Evolutionary conservation across 345 rosid species (phyloP).

Genomic region (Hevea brasiliensis): DNA sequence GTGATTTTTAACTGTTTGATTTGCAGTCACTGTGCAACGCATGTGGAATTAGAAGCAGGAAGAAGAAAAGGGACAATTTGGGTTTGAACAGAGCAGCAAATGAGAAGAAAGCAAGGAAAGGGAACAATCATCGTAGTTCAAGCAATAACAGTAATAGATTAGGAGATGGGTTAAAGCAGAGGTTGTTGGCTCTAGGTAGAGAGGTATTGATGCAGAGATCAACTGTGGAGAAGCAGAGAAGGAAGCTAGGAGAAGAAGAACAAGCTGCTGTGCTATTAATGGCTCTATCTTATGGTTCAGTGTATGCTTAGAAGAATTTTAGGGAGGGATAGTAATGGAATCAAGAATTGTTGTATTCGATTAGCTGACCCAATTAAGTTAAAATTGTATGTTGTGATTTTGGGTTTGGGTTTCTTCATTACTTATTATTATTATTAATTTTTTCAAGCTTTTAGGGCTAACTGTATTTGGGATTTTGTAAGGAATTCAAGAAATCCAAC

Average conservation of each 20-base stretch:
- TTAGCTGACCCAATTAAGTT: slow-evolving; percentile 10
- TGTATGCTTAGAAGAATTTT: slow-evolving; percentile 46
- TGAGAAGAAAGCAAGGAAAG: slow-evolving; percentile 52
- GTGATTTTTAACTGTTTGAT: not conserved
- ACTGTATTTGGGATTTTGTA: slow-evolving; percentile 1
- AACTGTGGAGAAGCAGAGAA: slow-evolving; percentile 49
- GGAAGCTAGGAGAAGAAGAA: slow-evolving; percentile 79
- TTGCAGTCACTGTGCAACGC: slow-evolving; percentile 91
- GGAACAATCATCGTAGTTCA: slow-evolving; percentile 4
- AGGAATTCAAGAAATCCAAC: not conserved
- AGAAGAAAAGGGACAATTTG: slow-evolving; percentile 62
- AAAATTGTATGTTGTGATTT: slow-evolving; percentile 3
- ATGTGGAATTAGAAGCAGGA: slow-evolving; percentile 95
- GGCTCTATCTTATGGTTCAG: slow-evolving; percentile 84
- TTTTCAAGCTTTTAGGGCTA: slow-evolving; percentile 2
- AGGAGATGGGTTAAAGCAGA: slow-evolving; percentile 63
- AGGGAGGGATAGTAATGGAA: slow-evolving; percentile 5
- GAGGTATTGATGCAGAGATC: slow-evolving; percentile 55
- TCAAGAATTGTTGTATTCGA: slow-evolving; percentile 3
- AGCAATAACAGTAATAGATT: slow-evolving; percentile 14
- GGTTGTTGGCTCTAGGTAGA: slow-evolving; percentile 58
- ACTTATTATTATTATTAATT: not conserved
- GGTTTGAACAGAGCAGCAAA: slow-evolving; percentile 39
- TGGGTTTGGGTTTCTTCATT: not conserved
- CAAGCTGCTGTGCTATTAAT: slow-evolving; percentile 88